Conservation (phyloP, 2,329 filamentous ascomycete genomes). For the Orbilia javanica region DNA sequence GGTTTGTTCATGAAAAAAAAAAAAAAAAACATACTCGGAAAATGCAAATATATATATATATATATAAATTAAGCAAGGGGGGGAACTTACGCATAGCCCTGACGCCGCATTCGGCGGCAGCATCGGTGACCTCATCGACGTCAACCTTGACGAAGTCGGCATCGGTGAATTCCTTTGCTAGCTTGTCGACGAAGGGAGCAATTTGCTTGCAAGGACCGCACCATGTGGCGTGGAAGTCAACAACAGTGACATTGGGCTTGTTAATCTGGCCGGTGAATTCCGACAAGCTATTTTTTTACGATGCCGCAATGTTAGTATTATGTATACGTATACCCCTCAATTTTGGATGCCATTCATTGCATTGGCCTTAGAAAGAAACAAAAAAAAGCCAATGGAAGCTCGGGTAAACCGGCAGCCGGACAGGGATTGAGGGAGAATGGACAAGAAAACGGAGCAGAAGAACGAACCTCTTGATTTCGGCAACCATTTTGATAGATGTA, state of each 20-base stretch:
- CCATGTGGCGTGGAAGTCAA: slow-evolving; percentile 92
- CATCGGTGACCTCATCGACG: slow-evolving; percentile 82
- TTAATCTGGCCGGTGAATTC: slow-evolving; percentile 72
- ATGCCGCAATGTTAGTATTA: neutral
- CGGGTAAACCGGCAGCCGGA: neutral
- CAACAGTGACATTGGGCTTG: slow-evolving; percentile 74
- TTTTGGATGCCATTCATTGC: no score
- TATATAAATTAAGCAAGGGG: neutral
- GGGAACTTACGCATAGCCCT: slow-evolving; percentile 86
- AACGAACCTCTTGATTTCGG: slow-evolving; percentile 44
- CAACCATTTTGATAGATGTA: slow-evolving; percentile 58
- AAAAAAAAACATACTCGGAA: no score
- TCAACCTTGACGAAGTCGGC: slow-evolving; percentile 89
- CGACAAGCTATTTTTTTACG: slow-evolving; percentile 67
- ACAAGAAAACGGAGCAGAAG: neutral
- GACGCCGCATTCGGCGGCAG: slow-evolving; percentile 82
- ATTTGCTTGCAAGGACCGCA: slow-evolving; percentile 96
- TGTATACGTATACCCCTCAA: no score
- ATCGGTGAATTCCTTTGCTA: slow-evolving; percentile 72
- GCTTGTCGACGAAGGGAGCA: slow-evolving; percentile 78
- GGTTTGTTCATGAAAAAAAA: no score
- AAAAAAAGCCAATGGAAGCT: neutral
- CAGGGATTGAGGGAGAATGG: neutral
- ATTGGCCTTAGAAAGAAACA: no score
- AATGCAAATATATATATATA: no score